Evolutionary conservation across 352 stramenopile species (phyloP).

Genomic region (Pythium sp.): DNA sequence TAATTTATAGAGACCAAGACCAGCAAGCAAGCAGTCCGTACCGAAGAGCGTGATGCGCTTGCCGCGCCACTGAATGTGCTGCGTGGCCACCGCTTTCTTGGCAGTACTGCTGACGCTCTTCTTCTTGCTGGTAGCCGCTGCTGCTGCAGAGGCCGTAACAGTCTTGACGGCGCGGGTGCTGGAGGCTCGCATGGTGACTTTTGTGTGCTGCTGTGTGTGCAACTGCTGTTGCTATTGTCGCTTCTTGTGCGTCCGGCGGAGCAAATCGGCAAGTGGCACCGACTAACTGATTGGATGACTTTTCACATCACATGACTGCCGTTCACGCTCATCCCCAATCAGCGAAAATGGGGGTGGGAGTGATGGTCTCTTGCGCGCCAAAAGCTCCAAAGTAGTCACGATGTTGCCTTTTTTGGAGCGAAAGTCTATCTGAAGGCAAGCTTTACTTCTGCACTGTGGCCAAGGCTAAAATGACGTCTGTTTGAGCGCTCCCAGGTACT

Average conservation of each 20-base stretch:
- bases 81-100: constrained; percentile 31
- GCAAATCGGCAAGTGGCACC: constrained; percentile 1
- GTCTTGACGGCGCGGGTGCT: constrained; percentile 4
- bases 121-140: constrained; percentile 1
- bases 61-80: constrained; percentile 69
- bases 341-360: background rate
- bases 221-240: background rate
- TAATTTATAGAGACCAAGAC: background rate
- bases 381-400: background rate
- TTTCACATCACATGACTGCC: too few relatives aligned
- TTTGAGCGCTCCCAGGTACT: background rate
- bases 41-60: constrained; percentile 72
- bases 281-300: background rate
- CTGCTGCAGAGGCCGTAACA: background rate
- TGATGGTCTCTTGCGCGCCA: constrained; percentile 13
- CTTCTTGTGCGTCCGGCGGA: background rate
- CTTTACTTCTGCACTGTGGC: background rate
- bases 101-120: background rate
- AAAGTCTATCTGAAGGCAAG: background rate
- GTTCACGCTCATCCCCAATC: too few relatives aligned
- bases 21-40: constrained; percentile 19
- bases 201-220: background rate
- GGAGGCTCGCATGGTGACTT: background rate
- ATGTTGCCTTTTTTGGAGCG: constrained; percentile 5
- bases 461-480: background rate